Evolutionary conservation across 306 rosid genomes (phyloP), one percentile per base, ranked within the genome.

Genomic region (Benincasa hispida): DNA sequence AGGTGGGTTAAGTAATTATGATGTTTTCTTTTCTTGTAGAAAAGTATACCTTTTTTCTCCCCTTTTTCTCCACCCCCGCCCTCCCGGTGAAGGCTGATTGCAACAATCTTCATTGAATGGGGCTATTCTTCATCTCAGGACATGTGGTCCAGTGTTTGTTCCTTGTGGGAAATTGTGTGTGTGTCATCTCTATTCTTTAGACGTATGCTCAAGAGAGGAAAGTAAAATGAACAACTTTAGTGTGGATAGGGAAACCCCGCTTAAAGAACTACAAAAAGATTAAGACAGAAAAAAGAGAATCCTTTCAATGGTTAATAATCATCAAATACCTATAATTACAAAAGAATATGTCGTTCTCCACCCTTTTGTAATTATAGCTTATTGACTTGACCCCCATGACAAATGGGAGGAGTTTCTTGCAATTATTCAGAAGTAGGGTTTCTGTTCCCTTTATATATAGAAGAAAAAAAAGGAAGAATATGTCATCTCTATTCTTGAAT

Each of bases 1-100:
- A 91, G 98, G 98, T 92, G 84, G 77, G 41, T 77, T 81, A 62
- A 72, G 70, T 60, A 72, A 72, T 18, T 51, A 10, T 72, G 60
- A 13, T 72, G 47, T 21, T 45, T 50, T 72, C 45, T 72, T 27
- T 50, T 19, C 47, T 19, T 11, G 37, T 51, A 10, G 35, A 25
- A 14, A 17, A 72, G 10, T 51, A 50, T 12, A 18, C 48, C 72
- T 37, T n/a, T 34, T 45, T 18, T 19, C 8, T 45, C 5, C 13
- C 45, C 25, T 19, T 54, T n/a, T 15, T 32, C 18, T 50, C n/a
- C 7, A 17, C 55, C 2, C n/a, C 55, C 8, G 7, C n/a, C n/a
- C 55, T 10, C 14, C 48, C 17, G 69, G 45, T 32, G 47, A 63
- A 63, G 27, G 30, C 13, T 37, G 17, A 37, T 39, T 66, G 73